These are phyloP conservation scores for Colletotrichum sublineola DNA, from an alignment of 2,329 filamentous ascomycete species.

Conservation along the genomic window DNA sequence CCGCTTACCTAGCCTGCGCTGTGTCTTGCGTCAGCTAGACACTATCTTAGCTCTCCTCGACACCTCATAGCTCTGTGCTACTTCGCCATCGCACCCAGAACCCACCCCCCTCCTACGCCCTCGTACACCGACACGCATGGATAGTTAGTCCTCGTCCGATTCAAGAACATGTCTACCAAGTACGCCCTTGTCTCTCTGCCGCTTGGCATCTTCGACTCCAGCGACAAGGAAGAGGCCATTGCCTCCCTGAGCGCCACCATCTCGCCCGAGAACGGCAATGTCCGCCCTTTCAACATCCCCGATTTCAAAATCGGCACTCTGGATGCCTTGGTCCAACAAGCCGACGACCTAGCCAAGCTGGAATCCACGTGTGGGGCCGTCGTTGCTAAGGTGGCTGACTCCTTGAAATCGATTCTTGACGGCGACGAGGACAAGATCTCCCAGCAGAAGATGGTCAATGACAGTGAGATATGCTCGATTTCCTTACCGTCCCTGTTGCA, in stretches of 20 bases:
- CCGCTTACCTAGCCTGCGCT: background rate
- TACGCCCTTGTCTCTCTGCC: conserved; percentile 94
- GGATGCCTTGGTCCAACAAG: conserved; percentile 94
- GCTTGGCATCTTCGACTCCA: conserved; percentile 84
- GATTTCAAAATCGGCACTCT: conserved; percentile 98
- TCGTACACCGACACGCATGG: conserved; percentile 23
- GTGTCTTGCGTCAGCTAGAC: conserved; percentile 10
- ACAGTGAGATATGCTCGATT: conserved; percentile 68
- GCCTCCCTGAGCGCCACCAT: conserved; percentile 80
- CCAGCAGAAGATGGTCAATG: conserved; percentile 93
- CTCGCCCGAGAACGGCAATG: conserved; percentile 79
- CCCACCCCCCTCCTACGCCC: background rate
- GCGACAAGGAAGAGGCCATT: conserved; percentile 85
- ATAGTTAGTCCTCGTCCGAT: conserved; percentile 12
- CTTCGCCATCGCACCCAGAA: conserved; percentile 5
- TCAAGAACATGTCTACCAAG: conserved; percentile 64
- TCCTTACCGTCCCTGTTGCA: conserved; percentile 29
- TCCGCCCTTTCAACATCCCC: conserved; percentile 84
- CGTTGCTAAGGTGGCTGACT: conserved; percentile 89
- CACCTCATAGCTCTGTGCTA: conserved; percentile 3
- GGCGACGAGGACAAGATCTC: conserved; percentile 86
- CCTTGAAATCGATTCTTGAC: conserved; percentile 84
- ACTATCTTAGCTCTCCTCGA: conserved; percentile 8
- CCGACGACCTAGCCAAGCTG: conserved; percentile 93
- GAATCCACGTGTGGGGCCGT: conserved; percentile 83